Percentiles rank a stretch among this genome's conserved stretches.
These are phyloP conservation scores for Takakia lepidozioides DNA, from an alignment of 225 moss, liverwort and hornwort species.

Conservation along the genomic window DNA sequence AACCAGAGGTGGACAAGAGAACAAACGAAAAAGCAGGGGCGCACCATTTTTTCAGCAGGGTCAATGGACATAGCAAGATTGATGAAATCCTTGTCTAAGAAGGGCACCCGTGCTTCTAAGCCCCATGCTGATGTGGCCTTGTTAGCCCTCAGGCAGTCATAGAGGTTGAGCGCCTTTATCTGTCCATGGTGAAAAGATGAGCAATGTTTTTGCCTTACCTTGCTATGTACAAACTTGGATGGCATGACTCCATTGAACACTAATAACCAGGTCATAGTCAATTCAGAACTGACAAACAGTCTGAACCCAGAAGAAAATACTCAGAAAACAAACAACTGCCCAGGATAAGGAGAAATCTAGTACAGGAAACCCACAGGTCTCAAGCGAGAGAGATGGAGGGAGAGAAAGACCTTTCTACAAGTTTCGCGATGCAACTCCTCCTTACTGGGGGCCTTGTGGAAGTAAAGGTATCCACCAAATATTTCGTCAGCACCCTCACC, in stretches of 20 bases:
- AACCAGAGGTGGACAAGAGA: too few species aligned
- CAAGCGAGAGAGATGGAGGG: too few species aligned
- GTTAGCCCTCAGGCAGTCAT: slow-evolving; percentile 84
- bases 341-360: background rate
- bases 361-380: too few species aligned
- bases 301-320: too few species aligned
- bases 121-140: slow-evolving; percentile 93
- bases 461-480: slow-evolving; percentile 86
- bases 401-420: slow-evolving; percentile 41
- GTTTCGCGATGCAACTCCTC: slow-evolving; percentile 75
- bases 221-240: too few species aligned
- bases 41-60: slow-evolving; percentile 77
- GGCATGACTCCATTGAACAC: too few species aligned
- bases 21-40: too few species aligned
- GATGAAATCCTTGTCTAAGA: slow-evolving; percentile 75
- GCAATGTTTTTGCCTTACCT: too few species aligned
- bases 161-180: slow-evolving; percentile 75
- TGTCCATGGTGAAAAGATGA: background rate
- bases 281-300: too few species aligned
- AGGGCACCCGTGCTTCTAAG: slow-evolving; percentile 77
- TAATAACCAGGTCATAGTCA: too few species aligned
- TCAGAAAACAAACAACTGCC: too few species aligned
- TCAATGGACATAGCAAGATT: slow-evolving; percentile 73
- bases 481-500: slow-evolving; percentile 88
- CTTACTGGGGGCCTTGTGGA: slow-evolving; percentile 91